phyloP scores from a whole-genome alignment of 2,329 filamentous ascomycete genomes.

The Trichoderma sp. region DNA sequence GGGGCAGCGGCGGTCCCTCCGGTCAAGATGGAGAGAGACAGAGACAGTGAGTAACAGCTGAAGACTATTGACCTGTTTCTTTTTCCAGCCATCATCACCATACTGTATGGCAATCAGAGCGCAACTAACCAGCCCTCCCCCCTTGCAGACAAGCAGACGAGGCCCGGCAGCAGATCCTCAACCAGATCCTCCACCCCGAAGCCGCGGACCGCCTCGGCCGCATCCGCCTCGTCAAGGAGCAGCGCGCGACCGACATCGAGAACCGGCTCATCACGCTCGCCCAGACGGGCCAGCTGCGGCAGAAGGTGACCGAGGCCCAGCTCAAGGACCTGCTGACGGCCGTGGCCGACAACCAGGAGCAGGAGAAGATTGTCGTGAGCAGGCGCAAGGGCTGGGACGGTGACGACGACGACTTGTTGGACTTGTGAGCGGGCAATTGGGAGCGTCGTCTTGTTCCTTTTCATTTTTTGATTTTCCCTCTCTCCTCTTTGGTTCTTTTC shows the following conservation, averaged over 20 bases:
- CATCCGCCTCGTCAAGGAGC: slow-evolving; percentile 93
- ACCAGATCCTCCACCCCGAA: slow-evolving; percentile 91
- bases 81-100: too few species aligned
- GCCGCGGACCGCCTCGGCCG: slow-evolving; percentile 90
- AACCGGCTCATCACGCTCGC: slow-evolving; percentile 91
- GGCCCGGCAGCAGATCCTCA: slow-evolving; percentile 74
- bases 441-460: background rate
- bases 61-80: too few species aligned
- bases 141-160: slow-evolving; percentile 58
- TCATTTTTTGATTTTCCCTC: background rate
- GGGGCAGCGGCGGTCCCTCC: slow-evolving; percentile 43
- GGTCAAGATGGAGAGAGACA: slow-evolving; percentile 63
- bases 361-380: slow-evolving; percentile 85
- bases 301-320: slow-evolving; percentile 89
- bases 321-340: slow-evolving; percentile 88
- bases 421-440: slow-evolving; percentile 50
- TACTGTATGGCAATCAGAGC: too few species aligned
- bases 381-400: slow-evolving; percentile 83
- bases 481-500: background rate
- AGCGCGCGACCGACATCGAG: slow-evolving; percentile 86
- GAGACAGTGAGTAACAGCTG: slow-evolving; percentile 43
- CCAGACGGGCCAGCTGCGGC: slow-evolving; percentile 78
- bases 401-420: slow-evolving; percentile 76
- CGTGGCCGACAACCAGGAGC: slow-evolving; percentile 75
- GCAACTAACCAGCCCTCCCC: too few species aligned